Evolutionary conservation across 2,329 filamentous ascomycete genomes (phyloP), one percentile per base, ranked within the genome.

Genomic region (Pseudogymnoascus sp.): DNA sequence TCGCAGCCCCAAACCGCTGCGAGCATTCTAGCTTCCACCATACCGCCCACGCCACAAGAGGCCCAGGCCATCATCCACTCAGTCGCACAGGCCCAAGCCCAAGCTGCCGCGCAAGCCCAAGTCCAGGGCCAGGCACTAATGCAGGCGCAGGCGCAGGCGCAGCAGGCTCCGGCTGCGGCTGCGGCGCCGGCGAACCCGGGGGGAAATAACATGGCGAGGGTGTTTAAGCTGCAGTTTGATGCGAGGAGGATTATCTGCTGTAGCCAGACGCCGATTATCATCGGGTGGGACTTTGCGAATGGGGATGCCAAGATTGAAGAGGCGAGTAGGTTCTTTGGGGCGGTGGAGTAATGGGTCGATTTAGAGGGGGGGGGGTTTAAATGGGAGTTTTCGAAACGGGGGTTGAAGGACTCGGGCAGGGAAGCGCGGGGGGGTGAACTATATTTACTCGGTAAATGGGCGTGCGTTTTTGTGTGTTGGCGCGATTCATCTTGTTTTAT

Each of bases 171-270:
- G 26, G 26, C 68, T 17, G 21, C 64, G 15, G 63, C 62, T 19
- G 64, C 62, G 17, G 44, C 61, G 4, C 17, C 35, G 15, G 31
- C 31, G 31, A 26, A 11, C 3, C 29, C 64, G 23, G 35, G 60
- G 23, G 64, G 17, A 56, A 79, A 78, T 62, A 78, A 78, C 62
- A 78, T 80, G 10, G 79, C 81, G 7, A 77, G 95, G 23, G 90
- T 99, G 2, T 99, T 97, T 80, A 99, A 99, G 76, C 80, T 97
- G 37, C 95, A 99, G 74, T 99, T 97, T 69, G 95, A 99, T 73
- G 90, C 92, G 0, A 84, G 92, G 21, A 87, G 93, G 70, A 96
- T 99, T 68, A 89, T 99, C 62, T 97, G 93, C 77, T 97, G 93
- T 73, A 95, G 90, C 67, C 93, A 97, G 74, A 91, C 95, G 63